Evolutionary conservation across 2,329 filamentous ascomycete species (phyloP).

Genomic region (Parasarocladium wereldwijsianum): DNA sequence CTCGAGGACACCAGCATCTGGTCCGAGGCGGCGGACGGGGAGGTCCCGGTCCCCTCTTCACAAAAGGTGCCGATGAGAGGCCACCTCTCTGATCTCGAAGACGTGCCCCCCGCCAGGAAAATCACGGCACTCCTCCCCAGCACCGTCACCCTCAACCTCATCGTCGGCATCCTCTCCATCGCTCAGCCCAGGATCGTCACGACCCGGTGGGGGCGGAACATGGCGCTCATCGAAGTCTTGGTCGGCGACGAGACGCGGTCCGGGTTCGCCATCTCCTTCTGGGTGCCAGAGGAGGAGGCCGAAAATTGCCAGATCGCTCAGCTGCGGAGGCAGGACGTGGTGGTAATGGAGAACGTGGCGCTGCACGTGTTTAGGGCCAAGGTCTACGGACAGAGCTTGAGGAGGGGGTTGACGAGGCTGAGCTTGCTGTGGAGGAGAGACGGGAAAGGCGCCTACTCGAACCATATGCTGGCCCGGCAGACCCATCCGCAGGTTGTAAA

Average conservation of each 20-base stretch:
- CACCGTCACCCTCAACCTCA: constrained; percentile 67
- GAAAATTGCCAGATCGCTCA: constrained; percentile 18
- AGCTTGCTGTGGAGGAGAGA: constrained; percentile 45
- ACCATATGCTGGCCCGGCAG: constrained; percentile 27
- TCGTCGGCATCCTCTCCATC: constrained; percentile 67
- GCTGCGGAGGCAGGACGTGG: constrained; percentile 57
- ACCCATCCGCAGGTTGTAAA: constrained; percentile 43
- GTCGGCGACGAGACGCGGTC: constrained; percentile 76
- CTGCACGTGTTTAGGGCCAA: constrained; percentile 59
- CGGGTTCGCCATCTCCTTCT: constrained; percentile 73
- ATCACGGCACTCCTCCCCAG: constrained; percentile 57
- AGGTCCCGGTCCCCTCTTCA: constrained; percentile 15
- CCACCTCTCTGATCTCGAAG: constrained; percentile 40
- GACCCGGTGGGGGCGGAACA: constrained; percentile 46
- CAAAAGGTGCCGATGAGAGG: constrained; percentile 19
- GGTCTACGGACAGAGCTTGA: constrained; percentile 75
- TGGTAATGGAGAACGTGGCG: constrained; percentile 68
- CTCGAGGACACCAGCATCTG: constrained; percentile 10
- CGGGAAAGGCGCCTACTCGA: constrained; percentile 39
- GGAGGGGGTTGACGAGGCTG: constrained; percentile 54
- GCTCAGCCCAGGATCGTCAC: constrained; percentile 51
- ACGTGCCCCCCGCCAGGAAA: constrained; percentile 53
- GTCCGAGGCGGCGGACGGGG: constrained; percentile 8
- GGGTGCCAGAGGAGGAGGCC: constrained; percentile 40
- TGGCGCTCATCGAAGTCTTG: constrained; percentile 60